Conservation (phyloP, 179 eudicot genomes). For the Amaranthus tricolor region DNA sequence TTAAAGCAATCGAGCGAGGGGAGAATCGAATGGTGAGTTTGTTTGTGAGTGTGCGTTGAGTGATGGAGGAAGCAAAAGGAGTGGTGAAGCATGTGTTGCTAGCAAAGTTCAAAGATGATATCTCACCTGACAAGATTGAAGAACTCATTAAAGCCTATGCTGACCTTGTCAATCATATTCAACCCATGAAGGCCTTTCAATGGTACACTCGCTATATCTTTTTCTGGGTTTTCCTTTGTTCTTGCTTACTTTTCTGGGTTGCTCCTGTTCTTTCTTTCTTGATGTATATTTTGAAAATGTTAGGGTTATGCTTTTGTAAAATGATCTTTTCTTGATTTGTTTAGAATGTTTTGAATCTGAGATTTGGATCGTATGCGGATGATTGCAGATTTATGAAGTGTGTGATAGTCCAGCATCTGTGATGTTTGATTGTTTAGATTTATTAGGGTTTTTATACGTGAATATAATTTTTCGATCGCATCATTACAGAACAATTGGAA, state of each 20-base stretch:
- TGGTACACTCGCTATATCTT: conserved; percentile 35
- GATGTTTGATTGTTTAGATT: not conserved
- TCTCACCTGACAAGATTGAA: conserved; percentile 42
- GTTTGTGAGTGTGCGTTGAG: not conserved
- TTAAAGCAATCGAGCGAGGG: not conserved
- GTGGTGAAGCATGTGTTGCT: conserved; percentile 65
- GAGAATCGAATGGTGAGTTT: not conserved
- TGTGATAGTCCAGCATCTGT: not conserved
- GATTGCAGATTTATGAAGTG: not conserved
- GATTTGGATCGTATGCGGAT: not conserved
- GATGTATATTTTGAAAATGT: not conserved
- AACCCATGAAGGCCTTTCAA: conserved; percentile 62
- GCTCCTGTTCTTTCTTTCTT: not conserved
- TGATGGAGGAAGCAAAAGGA: conserved; percentile 35
- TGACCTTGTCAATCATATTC: conserved; percentile 59
- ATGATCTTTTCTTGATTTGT: not conserved
- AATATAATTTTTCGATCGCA: too few species aligned
- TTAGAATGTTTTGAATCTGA: not conserved
- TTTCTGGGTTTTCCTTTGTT: not conserved
- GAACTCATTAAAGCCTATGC: conserved; percentile 62
- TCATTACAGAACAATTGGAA: too few species aligned
- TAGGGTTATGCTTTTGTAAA: not conserved
- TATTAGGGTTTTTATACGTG: not conserved
- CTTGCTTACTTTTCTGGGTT: not conserved
- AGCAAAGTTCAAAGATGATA: conserved; percentile 62